Evolutionary conservation across 75 land plant genomes (phyloP).

Genomic region (Pinus taeda): DNA sequence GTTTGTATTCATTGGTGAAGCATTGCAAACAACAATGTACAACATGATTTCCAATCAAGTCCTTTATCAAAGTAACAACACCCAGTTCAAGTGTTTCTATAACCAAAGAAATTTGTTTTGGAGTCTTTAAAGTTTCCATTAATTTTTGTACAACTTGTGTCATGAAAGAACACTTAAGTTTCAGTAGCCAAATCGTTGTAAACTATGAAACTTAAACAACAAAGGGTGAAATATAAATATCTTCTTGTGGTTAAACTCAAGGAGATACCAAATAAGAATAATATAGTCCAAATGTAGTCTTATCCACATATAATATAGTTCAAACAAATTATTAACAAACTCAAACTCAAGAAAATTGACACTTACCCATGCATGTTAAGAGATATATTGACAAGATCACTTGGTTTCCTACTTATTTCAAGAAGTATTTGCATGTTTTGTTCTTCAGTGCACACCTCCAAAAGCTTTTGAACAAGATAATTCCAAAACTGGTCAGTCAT

Average conservation of each 20-base stretch:
- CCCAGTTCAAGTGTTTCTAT: conserved; percentile 48
- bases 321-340: background rate
- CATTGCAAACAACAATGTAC: conserved; percentile 65
- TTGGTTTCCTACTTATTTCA: conserved; percentile 35
- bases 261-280: background rate
- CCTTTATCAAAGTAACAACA: conserved; percentile 51
- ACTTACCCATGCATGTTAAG: conserved; percentile 51
- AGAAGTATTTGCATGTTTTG: conserved; percentile 57
- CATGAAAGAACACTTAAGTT: conserved; percentile 22
- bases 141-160: conserved; percentile 87
- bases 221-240: background rate
- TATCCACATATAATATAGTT: background rate
- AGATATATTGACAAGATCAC: conserved; percentile 34
- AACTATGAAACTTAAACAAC: background rate
- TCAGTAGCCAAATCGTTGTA: background rate
- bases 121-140: conserved; percentile 57
- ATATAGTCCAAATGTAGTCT: background rate
- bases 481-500: conserved; percentile 87
- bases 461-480: conserved; percentile 77
- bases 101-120: conserved; percentile 53
- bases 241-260: background rate
- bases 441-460: conserved; percentile 68
- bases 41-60: conserved; percentile 81
- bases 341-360: background rate
- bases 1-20: conserved; percentile 41